A percentile compares a stretch with the other conserved stretches of the same genome.
Conservation (phyloP, 2,329 filamentous ascomycete species). For the Penicillium palitans region DNA sequence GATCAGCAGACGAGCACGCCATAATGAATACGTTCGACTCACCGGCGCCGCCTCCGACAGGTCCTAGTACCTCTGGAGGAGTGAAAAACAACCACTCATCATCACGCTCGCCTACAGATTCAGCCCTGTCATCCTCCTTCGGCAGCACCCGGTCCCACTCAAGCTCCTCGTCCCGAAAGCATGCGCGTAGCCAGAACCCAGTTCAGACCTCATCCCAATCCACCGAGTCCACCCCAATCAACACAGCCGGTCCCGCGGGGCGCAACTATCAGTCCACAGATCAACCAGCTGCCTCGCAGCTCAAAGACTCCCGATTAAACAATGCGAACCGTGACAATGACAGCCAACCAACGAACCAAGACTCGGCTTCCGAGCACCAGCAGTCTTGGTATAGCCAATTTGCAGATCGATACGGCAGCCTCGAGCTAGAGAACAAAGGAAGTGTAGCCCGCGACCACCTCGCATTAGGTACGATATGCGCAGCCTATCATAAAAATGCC, state of each 20-base stretch:
- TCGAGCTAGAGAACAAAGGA: conserved; percentile 67
- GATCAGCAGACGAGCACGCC: conserved; percentile 32
- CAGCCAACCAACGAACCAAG: conserved; percentile 4
- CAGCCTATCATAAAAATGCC: not conserved
- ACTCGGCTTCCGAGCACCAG: conserved; percentile 17
- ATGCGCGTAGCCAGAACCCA: conserved; percentile 20
- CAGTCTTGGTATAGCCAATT: conserved; percentile 50
- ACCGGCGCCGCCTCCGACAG: conserved; percentile 25
- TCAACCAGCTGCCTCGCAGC: not conserved
- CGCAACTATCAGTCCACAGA: conserved; percentile 38
- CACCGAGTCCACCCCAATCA: conserved; percentile 38
- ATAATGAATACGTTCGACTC: conserved; percentile 37
- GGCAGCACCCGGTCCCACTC: conserved; percentile 27
- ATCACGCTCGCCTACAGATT: conserved; percentile 25
- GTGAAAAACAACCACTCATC: conserved; percentile 22
- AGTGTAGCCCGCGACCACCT: conserved; percentile 66
- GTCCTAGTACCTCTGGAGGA: conserved; percentile 9
- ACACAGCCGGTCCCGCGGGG: conserved; percentile 20
- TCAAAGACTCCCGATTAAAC: not conserved
- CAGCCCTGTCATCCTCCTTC: conserved; percentile 25
- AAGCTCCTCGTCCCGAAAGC: conserved; percentile 21
- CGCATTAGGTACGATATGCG: conserved; percentile 53
- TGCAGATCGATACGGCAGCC: conserved; percentile 60
- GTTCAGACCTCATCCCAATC: conserved; percentile 9
- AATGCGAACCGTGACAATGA: conserved; percentile 3